Percentiles rank a stretch among this genome's conserved stretches.
phyloP scores from a whole-genome alignment of 805 yeast species.

The Candida insectalens region DNA sequence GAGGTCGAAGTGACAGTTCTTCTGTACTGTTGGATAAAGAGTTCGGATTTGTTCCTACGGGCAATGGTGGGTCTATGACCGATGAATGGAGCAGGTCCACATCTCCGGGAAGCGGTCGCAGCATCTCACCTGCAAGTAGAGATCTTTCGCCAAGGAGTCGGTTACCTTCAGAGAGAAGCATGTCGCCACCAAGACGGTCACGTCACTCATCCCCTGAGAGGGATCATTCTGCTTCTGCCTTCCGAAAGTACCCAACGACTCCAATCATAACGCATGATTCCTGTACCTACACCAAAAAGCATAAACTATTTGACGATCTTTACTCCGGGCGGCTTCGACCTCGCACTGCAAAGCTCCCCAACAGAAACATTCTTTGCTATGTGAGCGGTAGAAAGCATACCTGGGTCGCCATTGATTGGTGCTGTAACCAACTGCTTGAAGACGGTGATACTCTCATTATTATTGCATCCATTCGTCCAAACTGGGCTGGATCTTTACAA shows the following conservation, averaged over 20 bases:
- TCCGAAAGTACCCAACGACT: slow-evolving; percentile 22
- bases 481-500: slow-evolving; percentile 12
- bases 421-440: slow-evolving; percentile 41
- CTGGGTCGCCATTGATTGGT: slow-evolving; percentile 77
- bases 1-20: background rate
- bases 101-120: slow-evolving; percentile 1
- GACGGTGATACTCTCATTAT: slow-evolving; percentile 62
- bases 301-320: slow-evolving; percentile 36
- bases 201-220: background rate
- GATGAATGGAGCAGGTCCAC: background rate
- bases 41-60: slow-evolving; percentile 1
- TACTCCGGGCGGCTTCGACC: slow-evolving; percentile 28
- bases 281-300: slow-evolving; percentile 36
- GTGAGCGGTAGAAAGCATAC: slow-evolving; percentile 66
- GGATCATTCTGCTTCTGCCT: slow-evolving; percentile 1
- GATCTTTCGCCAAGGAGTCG: background rate
- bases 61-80: no score
- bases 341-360: slow-evolving; percentile 29
- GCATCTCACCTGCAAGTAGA: slow-evolving; percentile 5
- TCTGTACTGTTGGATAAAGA: background rate
- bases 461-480: slow-evolving; percentile 38
- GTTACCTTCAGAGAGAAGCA: slow-evolving; percentile 2
- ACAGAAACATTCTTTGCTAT: slow-evolving; percentile 51
- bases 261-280: slow-evolving; percentile 31
- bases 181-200: slow-evolving; percentile 2